phyloP scores from a whole-genome alignment of 108 stramenopile genomes.

The Cyclotella cryptica region DNA sequence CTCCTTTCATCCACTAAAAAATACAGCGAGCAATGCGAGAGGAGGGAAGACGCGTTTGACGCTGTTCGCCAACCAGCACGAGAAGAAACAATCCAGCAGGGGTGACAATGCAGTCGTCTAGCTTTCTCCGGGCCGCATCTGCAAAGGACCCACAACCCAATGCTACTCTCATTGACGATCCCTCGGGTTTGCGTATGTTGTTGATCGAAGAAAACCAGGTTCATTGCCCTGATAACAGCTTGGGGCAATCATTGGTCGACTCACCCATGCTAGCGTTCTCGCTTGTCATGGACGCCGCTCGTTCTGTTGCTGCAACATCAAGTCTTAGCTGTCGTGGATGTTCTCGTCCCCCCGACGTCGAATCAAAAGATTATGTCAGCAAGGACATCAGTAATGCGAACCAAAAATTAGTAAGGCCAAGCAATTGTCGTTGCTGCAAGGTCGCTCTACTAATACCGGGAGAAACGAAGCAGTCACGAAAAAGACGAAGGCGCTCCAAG shows the following conservation, averaged over 20 bases:
- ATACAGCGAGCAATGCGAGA: no score
- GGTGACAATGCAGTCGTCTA: not conserved
- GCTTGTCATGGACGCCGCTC: constrained; percentile 43
- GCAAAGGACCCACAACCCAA: constrained; percentile 13
- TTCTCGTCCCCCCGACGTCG: not conserved
- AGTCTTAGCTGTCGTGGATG: constrained; percentile 6
- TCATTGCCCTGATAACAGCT: not conserved
- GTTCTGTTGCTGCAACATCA: constrained; percentile 23
- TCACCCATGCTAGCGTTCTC: constrained; percentile 35
- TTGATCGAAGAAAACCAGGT: constrained; percentile 30
- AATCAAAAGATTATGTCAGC: not conserved
- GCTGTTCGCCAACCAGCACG: no score
- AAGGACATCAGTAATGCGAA: no score
- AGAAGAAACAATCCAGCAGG: not conserved
- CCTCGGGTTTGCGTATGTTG: constrained; percentile 7
- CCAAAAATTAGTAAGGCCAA: not conserved
- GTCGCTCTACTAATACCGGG: constrained; percentile 35
- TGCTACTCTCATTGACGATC: not conserved
- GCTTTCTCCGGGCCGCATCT: constrained; percentile 37
- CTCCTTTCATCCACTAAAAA: no score
- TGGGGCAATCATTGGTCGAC: not conserved
- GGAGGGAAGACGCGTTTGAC: no score
- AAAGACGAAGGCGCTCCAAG: constrained; percentile 2
- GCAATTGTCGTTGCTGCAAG: constrained; percentile 39
- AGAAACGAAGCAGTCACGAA: constrained; percentile 7